phyloP scores from a whole-genome alignment of 352 stramenopile species.

The Pythium rhizo-oryzae region DNA sequence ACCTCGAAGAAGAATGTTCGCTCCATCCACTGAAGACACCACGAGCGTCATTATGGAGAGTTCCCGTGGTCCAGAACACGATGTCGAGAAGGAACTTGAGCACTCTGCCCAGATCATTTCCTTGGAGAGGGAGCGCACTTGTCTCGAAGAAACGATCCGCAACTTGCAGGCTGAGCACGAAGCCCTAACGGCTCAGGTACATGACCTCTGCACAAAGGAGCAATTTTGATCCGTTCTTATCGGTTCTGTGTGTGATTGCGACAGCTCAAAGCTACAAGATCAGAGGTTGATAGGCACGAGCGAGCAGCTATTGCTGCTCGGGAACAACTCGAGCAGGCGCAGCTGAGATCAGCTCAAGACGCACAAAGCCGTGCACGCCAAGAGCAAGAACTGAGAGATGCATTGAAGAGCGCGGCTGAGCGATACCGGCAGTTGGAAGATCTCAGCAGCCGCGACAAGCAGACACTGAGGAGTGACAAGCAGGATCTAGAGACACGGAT shows the following conservation, averaged over 20 bases:
- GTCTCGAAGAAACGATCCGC: conserved; percentile 13
- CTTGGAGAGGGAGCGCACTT: conserved; percentile 25
- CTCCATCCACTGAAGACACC: background rate
- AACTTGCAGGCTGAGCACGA: conserved; percentile 8
- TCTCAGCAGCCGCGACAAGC: conserved; percentile 3
- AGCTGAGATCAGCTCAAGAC: conserved; percentile 1
- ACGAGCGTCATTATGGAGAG: background rate
- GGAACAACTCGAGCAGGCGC: background rate
- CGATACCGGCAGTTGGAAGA: conserved; percentile 19
- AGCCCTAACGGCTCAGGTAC: background rate
- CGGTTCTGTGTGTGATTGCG: background rate
- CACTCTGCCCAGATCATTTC: conserved; percentile 1
- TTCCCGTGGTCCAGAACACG: background rate
- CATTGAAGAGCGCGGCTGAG: conserved; percentile 8
- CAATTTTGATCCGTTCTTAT: background rate
- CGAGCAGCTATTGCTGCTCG: background rate
- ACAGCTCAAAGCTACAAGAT: background rate
- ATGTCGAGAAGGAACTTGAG: conserved; percentile 15
- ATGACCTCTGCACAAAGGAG: background rate
- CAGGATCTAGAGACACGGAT: conserved; percentile 7
- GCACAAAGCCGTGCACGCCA: background rate
- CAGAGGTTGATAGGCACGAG: conserved; percentile 5
- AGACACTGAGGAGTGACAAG: conserved; percentile 15
- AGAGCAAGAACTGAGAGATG: conserved; percentile 6
- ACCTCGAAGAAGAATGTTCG: background rate